These are phyloP conservation scores for Arabis alpina DNA, from an alignment of 345 rosid genomes.

Conservation along the genomic window DNA sequence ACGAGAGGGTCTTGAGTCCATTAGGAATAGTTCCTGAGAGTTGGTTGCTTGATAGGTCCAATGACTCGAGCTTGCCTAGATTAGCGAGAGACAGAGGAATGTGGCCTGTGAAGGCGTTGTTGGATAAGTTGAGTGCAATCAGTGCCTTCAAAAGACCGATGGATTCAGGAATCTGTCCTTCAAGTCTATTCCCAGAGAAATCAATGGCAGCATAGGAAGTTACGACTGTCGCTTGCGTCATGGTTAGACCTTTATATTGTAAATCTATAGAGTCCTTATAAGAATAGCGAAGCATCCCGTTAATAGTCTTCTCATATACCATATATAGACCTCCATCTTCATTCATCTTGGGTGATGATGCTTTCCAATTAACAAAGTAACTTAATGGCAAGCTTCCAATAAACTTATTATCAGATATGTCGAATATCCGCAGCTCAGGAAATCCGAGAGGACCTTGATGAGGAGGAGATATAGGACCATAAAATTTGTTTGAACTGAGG, in stretches of 20 bases:
- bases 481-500: constrained; percentile 20
- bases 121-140: constrained; percentile 23
- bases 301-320: not conserved
- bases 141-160: constrained; percentile 5
- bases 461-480: constrained; percentile 32
- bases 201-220: constrained; percentile 24
- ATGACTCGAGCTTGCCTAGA: not conserved
- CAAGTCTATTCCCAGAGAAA: constrained; percentile 12
- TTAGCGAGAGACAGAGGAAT: constrained; percentile 5
- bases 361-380: constrained; percentile 21
- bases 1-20: too few relatives aligned
- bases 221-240: not conserved
- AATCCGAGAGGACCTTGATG: constrained; percentile 4
- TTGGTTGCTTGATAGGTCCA: constrained; percentile 20
- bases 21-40: constrained; percentile 16
- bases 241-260: constrained; percentile 12
- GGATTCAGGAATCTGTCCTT: constrained; percentile 23
- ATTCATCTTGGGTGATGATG: constrained; percentile 4
- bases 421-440: constrained; percentile 19
- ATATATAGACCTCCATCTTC: constrained; percentile 4
- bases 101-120: constrained; percentile 18
- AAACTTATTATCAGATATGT: constrained; percentile 15
- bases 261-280: not conserved
- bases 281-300: not conserved
- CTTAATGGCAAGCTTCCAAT: not conserved